A percentile compares a stretch with the other conserved stretches of the same genome.
Conservation (phyloP, 306 rosid genomes). For the Oemleria cerasiformis region DNA sequence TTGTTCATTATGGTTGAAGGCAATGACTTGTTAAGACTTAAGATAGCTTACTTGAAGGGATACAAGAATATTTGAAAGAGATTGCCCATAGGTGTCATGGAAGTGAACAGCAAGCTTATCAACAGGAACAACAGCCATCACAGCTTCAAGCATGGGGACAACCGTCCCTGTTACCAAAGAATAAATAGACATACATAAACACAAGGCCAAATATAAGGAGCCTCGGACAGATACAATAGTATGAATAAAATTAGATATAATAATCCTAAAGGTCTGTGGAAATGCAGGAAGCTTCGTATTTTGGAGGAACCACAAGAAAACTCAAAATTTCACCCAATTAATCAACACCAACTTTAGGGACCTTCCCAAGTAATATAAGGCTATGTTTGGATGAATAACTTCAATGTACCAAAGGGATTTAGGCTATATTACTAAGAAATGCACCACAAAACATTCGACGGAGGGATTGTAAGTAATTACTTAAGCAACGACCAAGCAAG, state of each 20-base stretch:
- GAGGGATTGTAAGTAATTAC: too few species aligned
- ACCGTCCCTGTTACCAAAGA: constrained; percentile 49
- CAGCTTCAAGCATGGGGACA: constrained; percentile 83
- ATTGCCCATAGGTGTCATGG: constrained; percentile 92
- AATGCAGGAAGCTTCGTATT: background rate
- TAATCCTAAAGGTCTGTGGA: background rate
- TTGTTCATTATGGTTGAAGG: background rate
- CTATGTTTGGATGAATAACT: too few species aligned
- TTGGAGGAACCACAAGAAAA: background rate
- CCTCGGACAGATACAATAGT: background rate
- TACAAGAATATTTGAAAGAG: constrained; percentile 71
- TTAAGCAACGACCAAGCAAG: too few species aligned
- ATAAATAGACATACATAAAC: background rate
- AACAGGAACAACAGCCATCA: constrained; percentile 70
- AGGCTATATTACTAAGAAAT: too few species aligned
- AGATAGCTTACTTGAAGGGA: constrained; percentile 75
- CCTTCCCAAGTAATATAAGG: background rate
- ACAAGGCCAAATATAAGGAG: background rate
- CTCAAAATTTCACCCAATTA: background rate
- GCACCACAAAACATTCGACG: too few species aligned
- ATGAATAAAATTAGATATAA: background rate
- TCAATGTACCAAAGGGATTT: too few species aligned
- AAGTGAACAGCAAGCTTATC: constrained; percentile 86
- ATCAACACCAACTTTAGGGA: background rate
- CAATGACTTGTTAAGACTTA: constrained; percentile 11